These are phyloP conservation scores for Cytospora leucostoma DNA, from an alignment of 2,329 filamentous ascomycete genomes.

Conservation along the genomic window DNA sequence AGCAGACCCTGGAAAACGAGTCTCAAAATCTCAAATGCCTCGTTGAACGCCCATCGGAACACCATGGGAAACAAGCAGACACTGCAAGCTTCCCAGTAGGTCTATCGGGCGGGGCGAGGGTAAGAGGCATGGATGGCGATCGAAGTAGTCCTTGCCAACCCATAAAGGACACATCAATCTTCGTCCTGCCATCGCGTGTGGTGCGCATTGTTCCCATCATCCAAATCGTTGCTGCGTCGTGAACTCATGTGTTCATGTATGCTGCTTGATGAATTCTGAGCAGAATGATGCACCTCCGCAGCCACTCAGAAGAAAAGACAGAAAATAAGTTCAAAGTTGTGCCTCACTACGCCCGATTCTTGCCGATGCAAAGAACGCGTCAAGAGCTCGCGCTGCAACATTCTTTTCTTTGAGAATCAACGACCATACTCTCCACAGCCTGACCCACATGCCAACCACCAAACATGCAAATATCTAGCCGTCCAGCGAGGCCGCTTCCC, in stretches of 20 bases:
- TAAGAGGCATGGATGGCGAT: neutral
- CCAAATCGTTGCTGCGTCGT: slow-evolving; percentile 8
- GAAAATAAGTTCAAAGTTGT: neutral
- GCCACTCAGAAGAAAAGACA: neutral
- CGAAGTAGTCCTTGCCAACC: neutral
- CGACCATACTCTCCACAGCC: slow-evolving; percentile 3
- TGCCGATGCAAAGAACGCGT: slow-evolving; percentile 12
- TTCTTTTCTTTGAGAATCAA: slow-evolving; percentile 24
- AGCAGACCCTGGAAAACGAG: slow-evolving; percentile 9
- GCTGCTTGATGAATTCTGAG: slow-evolving; percentile 4
- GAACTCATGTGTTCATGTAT: neutral
- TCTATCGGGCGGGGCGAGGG: neutral
- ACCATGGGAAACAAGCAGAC: neutral
- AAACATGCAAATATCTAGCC: slow-evolving; percentile 3
- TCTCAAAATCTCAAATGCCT: neutral
- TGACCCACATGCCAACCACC: slow-evolving; percentile 3
- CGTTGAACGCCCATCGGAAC: slow-evolving; percentile 15
- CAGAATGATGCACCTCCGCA: slow-evolving; percentile 4
- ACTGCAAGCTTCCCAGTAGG: neutral
- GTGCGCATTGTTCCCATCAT: slow-evolving; percentile 16
- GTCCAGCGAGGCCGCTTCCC: neutral
- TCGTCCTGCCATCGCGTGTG: slow-evolving; percentile 1
- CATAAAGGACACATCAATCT: neutral
- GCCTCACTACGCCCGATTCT: slow-evolving; percentile 9
- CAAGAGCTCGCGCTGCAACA: slow-evolving; percentile 6